phyloP scores from a whole-genome alignment of 371 early-diverging fungal genomes.

The Mortierella sp. region DNA sequence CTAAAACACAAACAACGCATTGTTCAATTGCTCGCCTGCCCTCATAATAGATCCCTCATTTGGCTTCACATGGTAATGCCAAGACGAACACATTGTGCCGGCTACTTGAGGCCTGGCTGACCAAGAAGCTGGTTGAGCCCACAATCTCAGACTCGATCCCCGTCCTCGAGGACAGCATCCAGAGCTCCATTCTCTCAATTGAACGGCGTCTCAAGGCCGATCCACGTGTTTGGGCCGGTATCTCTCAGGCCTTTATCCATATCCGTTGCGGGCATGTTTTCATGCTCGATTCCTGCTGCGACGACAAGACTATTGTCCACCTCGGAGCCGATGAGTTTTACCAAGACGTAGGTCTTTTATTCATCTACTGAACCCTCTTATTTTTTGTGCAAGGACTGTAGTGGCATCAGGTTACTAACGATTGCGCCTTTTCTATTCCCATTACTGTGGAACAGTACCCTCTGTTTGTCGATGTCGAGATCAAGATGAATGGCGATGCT shows the following conservation, averaged over 20 bases:
- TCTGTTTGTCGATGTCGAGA: conserved; percentile 55
- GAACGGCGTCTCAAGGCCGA: conserved; percentile 36
- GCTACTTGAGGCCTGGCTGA: conserved; percentile 42
- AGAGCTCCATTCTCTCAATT: conserved; percentile 45
- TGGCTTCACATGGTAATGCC: conserved; percentile 55
- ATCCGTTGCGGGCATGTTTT: conserved; percentile 55
- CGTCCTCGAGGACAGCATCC: conserved; percentile 47
- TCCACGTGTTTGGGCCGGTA: conserved; percentile 44
- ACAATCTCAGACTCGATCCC: conserved; percentile 54
- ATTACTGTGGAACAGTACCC: conserved; percentile 24
- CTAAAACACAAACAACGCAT: not conserved
- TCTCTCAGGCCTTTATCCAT: conserved; percentile 49
- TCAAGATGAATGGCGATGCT: conserved; percentile 44
- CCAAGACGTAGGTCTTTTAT: conserved; percentile 28
- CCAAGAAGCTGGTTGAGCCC: conserved; percentile 52
- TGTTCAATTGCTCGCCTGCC: not conserved
- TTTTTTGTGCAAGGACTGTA: not conserved
- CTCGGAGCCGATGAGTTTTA: conserved; percentile 54
- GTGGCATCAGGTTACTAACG: not conserved
- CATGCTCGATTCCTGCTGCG: conserved; percentile 51
- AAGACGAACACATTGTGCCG: conserved; percentile 51
- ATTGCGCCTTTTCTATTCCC: not conserved
- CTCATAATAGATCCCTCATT: conserved; percentile 41
- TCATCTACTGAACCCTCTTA: not conserved
- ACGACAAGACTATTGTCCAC: conserved; percentile 50